Percentiles rank a stretch among this genome's conserved stretches.
phyloP scores from a whole-genome alignment of 2,329 filamentous ascomycete genomes.

The Neophaeococcomyces mojaviensis region DNA sequence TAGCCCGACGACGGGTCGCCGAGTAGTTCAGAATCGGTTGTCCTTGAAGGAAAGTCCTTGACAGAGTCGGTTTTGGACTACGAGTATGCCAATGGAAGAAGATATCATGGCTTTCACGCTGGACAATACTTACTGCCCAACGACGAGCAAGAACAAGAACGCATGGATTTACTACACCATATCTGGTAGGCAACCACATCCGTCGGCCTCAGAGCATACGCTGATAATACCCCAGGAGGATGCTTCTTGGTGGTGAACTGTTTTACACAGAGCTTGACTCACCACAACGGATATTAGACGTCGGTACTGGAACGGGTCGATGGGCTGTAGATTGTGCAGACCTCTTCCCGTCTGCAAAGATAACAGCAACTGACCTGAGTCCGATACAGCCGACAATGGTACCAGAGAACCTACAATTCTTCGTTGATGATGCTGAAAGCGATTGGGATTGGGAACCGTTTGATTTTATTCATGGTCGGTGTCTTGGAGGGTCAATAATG shows the following conservation, averaged over 20 bases:
- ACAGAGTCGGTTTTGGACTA: too few relatives aligned
- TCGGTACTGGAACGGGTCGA: slow-evolving; percentile 31
- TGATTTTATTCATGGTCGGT: slow-evolving; percentile 54
- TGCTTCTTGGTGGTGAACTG: slow-evolving; percentile 20
- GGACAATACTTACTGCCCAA: slow-evolving; percentile 32
- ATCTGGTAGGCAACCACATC: slow-evolving; percentile 10
- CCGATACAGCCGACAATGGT: slow-evolving; percentile 29
- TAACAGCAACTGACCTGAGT: slow-evolving; percentile 23
- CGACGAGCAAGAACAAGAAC: slow-evolving; percentile 14
- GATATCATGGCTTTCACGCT: slow-evolving; percentile 34
- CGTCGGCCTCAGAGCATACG: too few relatives aligned
- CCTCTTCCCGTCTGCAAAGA: slow-evolving; percentile 24
- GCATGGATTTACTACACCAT: slow-evolving; percentile 11
- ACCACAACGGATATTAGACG: slow-evolving; percentile 25
- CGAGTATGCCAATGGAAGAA: slow-evolving; percentile 34
- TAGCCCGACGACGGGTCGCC: too few relatives aligned
- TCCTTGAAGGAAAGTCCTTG: too few relatives aligned
- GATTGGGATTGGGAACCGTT: slow-evolving; percentile 53
- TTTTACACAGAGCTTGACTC: slow-evolving; percentile 17
- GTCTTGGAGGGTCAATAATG: slow-evolving; percentile 50
- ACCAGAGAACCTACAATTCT: slow-evolving; percentile 49
- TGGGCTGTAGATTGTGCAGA: slow-evolving; percentile 36
- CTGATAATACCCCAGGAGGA: too few relatives aligned
- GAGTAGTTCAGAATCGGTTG: too few relatives aligned
- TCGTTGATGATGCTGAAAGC: slow-evolving; percentile 52